Percentiles rank a stretch among this genome's conserved stretches.
Evolutionary conservation across 2,329 filamentous ascomycete species (phyloP).

Genomic region (Phaeosphaeriaceae sp.): DNA sequence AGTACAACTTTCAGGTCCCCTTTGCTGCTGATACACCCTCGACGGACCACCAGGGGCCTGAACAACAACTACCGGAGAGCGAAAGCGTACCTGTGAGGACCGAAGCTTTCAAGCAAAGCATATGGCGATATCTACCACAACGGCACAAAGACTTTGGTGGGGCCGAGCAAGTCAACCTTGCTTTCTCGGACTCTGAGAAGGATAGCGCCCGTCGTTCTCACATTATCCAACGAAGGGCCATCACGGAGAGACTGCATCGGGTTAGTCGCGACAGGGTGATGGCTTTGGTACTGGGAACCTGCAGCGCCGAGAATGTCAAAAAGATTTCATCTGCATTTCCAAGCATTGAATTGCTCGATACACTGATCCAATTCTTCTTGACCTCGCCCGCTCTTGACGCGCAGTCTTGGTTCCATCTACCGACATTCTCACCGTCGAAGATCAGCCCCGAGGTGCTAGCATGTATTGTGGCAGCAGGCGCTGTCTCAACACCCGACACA

Average conservation of each 20-base stretch:
- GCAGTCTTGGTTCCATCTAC: constrained; percentile 67
- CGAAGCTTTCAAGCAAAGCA: constrained; percentile 51
- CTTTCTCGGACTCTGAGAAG: constrained; percentile 44
- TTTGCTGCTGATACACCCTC: constrained; percentile 45
- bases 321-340: constrained; percentile 68
- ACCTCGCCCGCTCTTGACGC: constrained; percentile 64
- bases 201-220: constrained; percentile 42
- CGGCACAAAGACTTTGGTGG: constrained; percentile 30
- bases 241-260: constrained; percentile 50
- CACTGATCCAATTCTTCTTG: constrained; percentile 67
- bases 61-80: constrained; percentile 20
- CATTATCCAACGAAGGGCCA: constrained; percentile 45
- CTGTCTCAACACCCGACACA: constrained; percentile 63
- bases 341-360: constrained; percentile 66
- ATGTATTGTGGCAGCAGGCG: constrained; percentile 67
- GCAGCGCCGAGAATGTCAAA: constrained; percentile 57
- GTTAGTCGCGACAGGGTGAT: constrained; percentile 65
- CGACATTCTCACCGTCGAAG: constrained; percentile 63
- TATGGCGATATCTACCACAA: constrained; percentile 54
- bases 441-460: constrained; percentile 67
- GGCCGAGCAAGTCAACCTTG: constrained; percentile 48
- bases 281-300: constrained; percentile 68
- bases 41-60: constrained; percentile 24
- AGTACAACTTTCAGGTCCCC: constrained; percentile 54
- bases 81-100: constrained; percentile 32